phyloP scores from a whole-genome alignment of 257 asterid species.

The Ilex aquifolium region DNA sequence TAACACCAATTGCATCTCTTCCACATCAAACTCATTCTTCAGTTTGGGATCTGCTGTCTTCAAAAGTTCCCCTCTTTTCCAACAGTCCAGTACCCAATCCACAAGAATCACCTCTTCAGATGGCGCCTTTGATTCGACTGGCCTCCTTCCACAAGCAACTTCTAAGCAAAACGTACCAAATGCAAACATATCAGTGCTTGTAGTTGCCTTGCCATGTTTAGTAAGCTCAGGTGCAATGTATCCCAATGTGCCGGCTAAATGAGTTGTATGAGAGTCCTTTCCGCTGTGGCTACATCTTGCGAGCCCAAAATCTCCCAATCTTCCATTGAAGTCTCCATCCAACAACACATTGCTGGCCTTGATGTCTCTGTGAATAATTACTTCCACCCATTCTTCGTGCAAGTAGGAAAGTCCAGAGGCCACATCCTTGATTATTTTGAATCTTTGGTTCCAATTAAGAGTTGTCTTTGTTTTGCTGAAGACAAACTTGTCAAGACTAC shows the following conservation, averaged over 20 bases:
- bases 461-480: background rate
- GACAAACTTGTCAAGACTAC: slow-evolving; percentile 21
- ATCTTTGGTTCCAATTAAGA: slow-evolving; percentile 22
- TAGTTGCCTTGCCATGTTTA: slow-evolving; percentile 12
- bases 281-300: slow-evolving; percentile 8
- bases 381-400: slow-evolving; percentile 19
- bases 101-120: background rate
- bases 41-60: background rate
- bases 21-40: background rate
- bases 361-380: slow-evolving; percentile 23
- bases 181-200: background rate
- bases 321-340: slow-evolving; percentile 21
- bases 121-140: background rate
- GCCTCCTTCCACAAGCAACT: background rate
- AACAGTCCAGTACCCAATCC: background rate
- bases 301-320: slow-evolving; percentile 20
- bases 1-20: background rate
- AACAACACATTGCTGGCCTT: slow-evolving; percentile 23
- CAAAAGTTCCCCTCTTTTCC: background rate
- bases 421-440: slow-evolving; percentile 20
- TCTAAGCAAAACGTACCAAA: background rate
- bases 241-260: slow-evolving; percentile 13
- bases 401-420: slow-evolving; percentile 23
- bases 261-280: slow-evolving; percentile 8
- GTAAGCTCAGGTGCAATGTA: background rate